These are phyloP conservation scores for Hymenotorrendiella dingleyae DNA, from an alignment of 2,329 filamentous ascomycete genomes.

Conservation along the genomic window DNA sequence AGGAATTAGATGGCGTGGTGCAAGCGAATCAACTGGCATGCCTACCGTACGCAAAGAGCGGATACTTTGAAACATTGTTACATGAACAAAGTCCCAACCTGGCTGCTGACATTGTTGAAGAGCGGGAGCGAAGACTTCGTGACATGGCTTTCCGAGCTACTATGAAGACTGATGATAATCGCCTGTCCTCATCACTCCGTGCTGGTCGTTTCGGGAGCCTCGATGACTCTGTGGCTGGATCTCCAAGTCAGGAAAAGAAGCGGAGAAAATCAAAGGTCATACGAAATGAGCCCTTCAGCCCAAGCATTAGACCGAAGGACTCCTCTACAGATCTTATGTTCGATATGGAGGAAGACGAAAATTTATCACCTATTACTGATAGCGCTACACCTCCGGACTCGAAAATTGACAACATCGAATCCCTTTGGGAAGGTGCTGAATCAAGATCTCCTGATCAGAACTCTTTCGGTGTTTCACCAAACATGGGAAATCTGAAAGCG, in stretches of 20 bases:
- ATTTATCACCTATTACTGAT: constrained; percentile 1
- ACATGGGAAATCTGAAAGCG: background rate
- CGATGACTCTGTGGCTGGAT: constrained; percentile 49
- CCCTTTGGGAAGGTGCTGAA: constrained; percentile 13
- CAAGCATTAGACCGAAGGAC: constrained; percentile 60
- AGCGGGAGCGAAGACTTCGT: constrained; percentile 63
- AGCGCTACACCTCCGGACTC: background rate
- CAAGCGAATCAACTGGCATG: constrained; percentile 75
- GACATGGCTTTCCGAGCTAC: constrained; percentile 65
- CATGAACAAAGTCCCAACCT: constrained; percentile 42
- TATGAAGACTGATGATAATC: constrained; percentile 60
- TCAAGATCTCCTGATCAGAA: constrained; percentile 6
- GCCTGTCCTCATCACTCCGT: constrained; percentile 54
- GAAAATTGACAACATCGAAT: background rate
- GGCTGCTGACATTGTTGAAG: constrained; percentile 60
- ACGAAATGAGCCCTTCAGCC: constrained; percentile 56
- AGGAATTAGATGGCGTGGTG: constrained; percentile 74
- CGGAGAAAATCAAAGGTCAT: constrained; percentile 42
- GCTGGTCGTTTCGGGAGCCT: constrained; percentile 52
- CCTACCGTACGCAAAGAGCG: constrained; percentile 71
- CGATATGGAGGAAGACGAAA: constrained; percentile 71
- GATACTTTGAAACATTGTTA: constrained; percentile 60
- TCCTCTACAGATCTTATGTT: constrained; percentile 80
- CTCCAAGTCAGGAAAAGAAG: constrained; percentile 33
- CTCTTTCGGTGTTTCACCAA: constrained; percentile 2